A percentile compares a stretch with the other conserved stretches of the same genome.
Conservation (phyloP, 116 monocot species). For the Zostera marina region DNA sequence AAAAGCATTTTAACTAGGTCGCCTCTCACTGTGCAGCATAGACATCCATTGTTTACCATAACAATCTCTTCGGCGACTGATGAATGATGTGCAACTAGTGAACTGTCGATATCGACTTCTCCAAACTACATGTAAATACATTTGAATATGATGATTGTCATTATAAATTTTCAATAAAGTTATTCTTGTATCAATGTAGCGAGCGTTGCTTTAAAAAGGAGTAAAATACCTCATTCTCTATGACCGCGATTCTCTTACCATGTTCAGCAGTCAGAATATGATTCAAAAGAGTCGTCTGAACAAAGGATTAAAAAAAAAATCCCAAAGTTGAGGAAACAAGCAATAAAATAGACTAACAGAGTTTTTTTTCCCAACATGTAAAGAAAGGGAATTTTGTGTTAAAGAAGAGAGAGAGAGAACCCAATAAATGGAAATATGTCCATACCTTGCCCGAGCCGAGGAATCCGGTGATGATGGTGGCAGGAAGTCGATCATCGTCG, state of each 20-base stretch:
- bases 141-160: not conserved
- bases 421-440: not conserved
- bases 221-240: constrained; percentile 76
- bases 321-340: not conserved
- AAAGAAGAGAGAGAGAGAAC: not conserved
- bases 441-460: constrained; percentile 77
- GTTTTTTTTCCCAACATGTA: not conserved
- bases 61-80: constrained; percentile 83
- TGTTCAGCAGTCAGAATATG: constrained; percentile 81
- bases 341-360: not conserved
- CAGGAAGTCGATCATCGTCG: constrained; percentile 45
- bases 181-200: too few relatives aligned
- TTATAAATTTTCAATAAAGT: not conserved
- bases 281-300: constrained; percentile 80
- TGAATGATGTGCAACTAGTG: constrained; percentile 74
- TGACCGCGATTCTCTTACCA: constrained; percentile 87
- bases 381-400: not conserved
- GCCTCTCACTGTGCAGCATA: constrained; percentile 89
- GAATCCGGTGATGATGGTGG: constrained; percentile 80
- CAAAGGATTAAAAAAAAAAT: not conserved
- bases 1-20: constrained; percentile 95
- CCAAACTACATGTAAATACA: constrained; percentile 42
- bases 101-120: constrained; percentile 89
- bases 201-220: too few relatives aligned
- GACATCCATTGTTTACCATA: constrained; percentile 92